Conservation (phyloP, 345 rosid species). For the Citropsis articulata region DNA sequence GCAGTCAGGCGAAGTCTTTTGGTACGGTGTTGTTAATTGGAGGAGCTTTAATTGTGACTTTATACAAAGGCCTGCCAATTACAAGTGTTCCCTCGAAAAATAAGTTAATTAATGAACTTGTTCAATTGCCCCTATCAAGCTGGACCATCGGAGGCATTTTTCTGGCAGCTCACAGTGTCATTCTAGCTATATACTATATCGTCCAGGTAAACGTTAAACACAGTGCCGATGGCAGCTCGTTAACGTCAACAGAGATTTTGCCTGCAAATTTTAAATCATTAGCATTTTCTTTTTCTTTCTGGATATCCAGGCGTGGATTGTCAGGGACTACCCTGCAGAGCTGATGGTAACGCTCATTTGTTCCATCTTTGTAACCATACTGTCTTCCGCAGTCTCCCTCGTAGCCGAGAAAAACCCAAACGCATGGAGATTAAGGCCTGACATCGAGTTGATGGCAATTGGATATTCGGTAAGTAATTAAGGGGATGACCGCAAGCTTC, state of each 20-base stretch:
- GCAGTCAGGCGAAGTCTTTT: conserved; percentile 27
- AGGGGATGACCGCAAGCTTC: background rate
- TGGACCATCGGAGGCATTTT: conserved; percentile 19
- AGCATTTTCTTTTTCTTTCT: background rate
- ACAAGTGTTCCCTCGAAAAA: background rate
- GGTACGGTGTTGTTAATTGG: conserved; percentile 22
- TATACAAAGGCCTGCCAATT: conserved; percentile 28
- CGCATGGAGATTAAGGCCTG: conserved; percentile 25
- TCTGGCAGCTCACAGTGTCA: conserved; percentile 7
- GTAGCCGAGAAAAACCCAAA: conserved; percentile 17
- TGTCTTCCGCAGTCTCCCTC: conserved; percentile 16
- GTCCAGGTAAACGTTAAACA: conserved; percentile 7
- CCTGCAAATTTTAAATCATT: background rate
- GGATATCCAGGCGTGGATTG: conserved; percentile 18
- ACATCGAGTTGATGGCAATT: conserved; percentile 21
- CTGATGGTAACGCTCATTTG: conserved; percentile 13
- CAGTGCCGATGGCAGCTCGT: too few species aligned
- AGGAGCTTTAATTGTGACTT: conserved; percentile 26
- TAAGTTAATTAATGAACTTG: background rate
- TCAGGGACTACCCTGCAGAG: conserved; percentile 26
- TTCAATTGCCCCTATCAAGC: background rate
- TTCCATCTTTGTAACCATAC: conserved; percentile 14
- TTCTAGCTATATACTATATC: conserved; percentile 5
- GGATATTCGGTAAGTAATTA: conserved; percentile 21
- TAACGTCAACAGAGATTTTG: background rate